Base-by-base conservation (phyloP, 805 yeast genomes). In the Wickerhamomyces xylosicus region DNA sequence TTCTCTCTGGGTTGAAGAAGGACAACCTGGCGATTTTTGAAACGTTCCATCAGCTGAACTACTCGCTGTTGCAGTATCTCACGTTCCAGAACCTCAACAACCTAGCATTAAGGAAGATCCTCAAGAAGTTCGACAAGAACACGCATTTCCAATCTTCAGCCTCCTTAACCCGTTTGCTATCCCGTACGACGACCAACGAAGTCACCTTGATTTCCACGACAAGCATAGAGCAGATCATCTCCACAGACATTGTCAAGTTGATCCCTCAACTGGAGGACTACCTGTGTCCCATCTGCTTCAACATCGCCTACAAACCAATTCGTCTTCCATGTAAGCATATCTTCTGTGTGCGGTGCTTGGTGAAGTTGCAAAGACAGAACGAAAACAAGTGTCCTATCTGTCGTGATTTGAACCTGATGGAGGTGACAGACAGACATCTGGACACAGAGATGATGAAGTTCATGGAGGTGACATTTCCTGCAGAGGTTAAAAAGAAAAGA, bases 261-360 rank as follows among this genome's bases (percentile, higher is more conserved):
- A 61, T 80, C 1, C 92, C 92, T 2, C 89, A 80, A 53, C 58
- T 83, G 4, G 89, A 82, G 36, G 90, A 83, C 53, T 82, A 80
- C 49, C 62, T 74, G 2, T 82, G 92, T 52, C 85, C 89, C 1
- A 74, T 82, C 9, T 82, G 92, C 53, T 70, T 73, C 54, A 67
- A 73, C 3, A 67, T 82, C 35, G 86, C 87, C 0, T 82, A 69
- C 59, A 79, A 80, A 49, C 92, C 92, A 3, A 77, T 82, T 36
- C 59, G 77, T 36, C 60, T 82, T 14, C 59, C 57, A 9, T 82
- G 92, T 55, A 69, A 69, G 1, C 92, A 82, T 52, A 59, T 79
- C 17, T 82, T 81, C 54, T 82, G 92, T 54, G 75, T 82, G 3
- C 59, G 89, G 36, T 82, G 92, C 48, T 56, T 81, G 41, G 79